Conservation (phyloP, 2,329 filamentous ascomycete genomes). For the Arthrobotrys pseudoclavata region DNA sequence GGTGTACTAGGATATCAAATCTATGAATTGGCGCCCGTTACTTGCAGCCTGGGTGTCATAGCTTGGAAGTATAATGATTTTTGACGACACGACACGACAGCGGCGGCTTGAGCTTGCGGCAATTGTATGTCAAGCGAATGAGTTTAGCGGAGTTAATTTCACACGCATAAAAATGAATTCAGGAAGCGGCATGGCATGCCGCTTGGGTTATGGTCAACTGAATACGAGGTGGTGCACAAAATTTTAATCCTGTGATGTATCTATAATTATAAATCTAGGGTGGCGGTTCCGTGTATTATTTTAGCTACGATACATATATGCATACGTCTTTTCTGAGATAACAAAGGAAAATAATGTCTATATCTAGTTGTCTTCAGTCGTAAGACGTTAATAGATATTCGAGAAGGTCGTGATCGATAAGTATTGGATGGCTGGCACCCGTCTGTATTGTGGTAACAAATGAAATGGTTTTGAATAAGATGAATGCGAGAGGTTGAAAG, state of each 20-base stretch:
- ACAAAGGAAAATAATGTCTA: constrained; percentile 4
- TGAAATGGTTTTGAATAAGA: constrained; percentile 9
- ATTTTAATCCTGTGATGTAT: not conserved
- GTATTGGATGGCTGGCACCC: no score
- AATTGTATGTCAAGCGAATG: constrained; percentile 24
- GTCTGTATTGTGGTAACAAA: not conserved
- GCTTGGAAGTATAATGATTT: constrained; percentile 9
- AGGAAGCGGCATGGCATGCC: not conserved
- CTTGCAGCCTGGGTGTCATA: constrained; percentile 3
- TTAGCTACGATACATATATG: constrained; percentile 15
- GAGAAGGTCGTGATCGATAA: no score
- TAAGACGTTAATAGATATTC: not conserved
- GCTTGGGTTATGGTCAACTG: not conserved
- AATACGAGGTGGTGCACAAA: constrained; percentile 1
- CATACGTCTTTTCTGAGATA: not conserved
- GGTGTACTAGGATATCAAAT: not conserved
- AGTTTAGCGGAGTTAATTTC: constrained; percentile 27
- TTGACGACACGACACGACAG: constrained; percentile 16
- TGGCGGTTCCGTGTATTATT: not conserved
- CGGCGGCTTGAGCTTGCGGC: constrained; percentile 6
- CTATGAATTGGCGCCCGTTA: constrained; percentile 1
- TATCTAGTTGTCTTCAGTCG: not conserved
- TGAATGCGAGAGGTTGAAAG: not conserved
- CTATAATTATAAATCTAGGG: not conserved
- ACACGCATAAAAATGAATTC: constrained; percentile 13